Evolutionary conservation across 2,329 filamentous ascomycete genomes (phyloP), one percentile per base, ranked within the genome.

Genomic region (Hortaea werneckii): DNA sequence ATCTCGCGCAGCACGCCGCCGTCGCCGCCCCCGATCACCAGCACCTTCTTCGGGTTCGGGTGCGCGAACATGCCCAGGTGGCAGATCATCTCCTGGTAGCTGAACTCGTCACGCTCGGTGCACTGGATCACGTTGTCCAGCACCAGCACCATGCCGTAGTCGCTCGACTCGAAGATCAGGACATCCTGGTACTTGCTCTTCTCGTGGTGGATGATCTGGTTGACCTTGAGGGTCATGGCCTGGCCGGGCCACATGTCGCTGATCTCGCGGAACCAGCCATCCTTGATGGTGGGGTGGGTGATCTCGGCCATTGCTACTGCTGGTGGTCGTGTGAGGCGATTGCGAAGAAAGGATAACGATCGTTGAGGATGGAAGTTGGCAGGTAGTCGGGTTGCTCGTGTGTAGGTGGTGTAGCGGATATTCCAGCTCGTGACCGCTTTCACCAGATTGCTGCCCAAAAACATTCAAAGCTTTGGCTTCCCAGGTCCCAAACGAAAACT

Each of bases 251-350:
- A 98, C 90, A 98, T 96, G 66, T 92, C 76, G 60, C 86, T 94
- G 73, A 95, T 89, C 76, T 98, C 92, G 70, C 88, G 86, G 84
- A 98, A 98, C 92, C 92, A 98, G 75, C 90, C 92, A 95, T 96
- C 92, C 72, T 85, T 78, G 75, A 87, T 87, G 65, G 83, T 86
- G 66, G 80, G 79, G 76, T 87, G 83, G 57, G 75, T 77, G 68
- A 85, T 78, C 64, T 85, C 77, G 68, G 73, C 70, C 82, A 86
- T 86, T 61, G 48, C 54, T 44, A 29, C 38, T 39, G 34, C 44
- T 39, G 37, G 37, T 39, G 8, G 37, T 39, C 32, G 32, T 35
- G 32, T 35, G 32, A 20, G 20, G 20, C 20, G 20, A 20, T 20
- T 20, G 20, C 20, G 20, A 20, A 20, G 20, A 20, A 20, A 20